Base-by-base conservation (phyloP, 371 early-diverging fungal species). In the Mortierella sp. region DNA sequence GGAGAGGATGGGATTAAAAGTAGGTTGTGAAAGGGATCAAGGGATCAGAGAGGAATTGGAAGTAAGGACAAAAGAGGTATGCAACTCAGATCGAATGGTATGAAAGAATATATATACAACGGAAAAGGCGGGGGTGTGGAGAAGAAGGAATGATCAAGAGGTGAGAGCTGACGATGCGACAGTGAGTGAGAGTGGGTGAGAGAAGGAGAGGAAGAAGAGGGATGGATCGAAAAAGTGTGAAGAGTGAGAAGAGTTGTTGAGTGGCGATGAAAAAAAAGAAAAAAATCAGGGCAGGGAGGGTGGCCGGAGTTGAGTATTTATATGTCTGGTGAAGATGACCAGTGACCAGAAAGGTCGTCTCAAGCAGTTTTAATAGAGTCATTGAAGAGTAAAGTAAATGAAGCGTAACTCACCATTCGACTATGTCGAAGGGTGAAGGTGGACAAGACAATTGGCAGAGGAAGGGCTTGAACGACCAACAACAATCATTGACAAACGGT, bases 231-330 rank as follows among this genome's bases (percentile, higher is more conserved):
- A 8, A 21, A 37, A 31, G 34, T 5, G 19, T 31, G 59, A 61
- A 16, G 34, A 53, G 34, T 16, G 34, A 28, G 31, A 28, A 34
- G 16, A 34, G 71, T 28, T 48, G 71, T 44, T 8, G 50, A 44
- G 24, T 71, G 44, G 51, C 21, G 40, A 44, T 26, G 46, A 44
- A 46, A 70, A 51, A 9, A 26, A 48, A 19, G 8, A 48, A 28
- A 50, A 43, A 71, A 31, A 48, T 31, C 34, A 71, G 50, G 34
- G 71, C 50, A 50, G 19, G 19, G 31, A 16, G 37, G 48, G 71
- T 50, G 19, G 53, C 50, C 71, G 71, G 71, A 71, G 71, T 71
- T 50, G 37, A 71, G 71, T 71, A 71, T 71, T 71, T 71, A 71
- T 71, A 51, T 44, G 48, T 21, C 26, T 3, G 16, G 13, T 16